Evolutionary conservation across 2,329 filamentous ascomycete genomes (phyloP).

Genomic region (Ceratocystis cubensis): DNA sequence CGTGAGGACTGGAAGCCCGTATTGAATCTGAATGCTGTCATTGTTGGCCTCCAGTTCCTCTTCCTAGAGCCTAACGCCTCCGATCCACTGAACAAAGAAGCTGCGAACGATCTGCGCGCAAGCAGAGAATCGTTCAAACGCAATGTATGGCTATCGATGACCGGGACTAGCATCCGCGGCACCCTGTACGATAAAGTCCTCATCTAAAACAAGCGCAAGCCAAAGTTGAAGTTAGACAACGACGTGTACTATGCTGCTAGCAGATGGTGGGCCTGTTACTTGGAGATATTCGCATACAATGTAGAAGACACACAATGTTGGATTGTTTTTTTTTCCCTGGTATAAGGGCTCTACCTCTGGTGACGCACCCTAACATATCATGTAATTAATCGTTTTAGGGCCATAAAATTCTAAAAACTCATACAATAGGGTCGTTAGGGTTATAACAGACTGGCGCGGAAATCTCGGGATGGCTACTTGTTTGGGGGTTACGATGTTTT

Average conservation of each 20-base stretch:
- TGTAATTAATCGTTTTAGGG: too few species aligned
- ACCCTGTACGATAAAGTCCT: constrained; percentile 51
- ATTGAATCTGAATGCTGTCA: constrained; percentile 88
- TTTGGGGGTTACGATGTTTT: background rate
- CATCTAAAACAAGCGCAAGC: background rate
- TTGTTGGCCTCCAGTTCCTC: constrained; percentile 87
- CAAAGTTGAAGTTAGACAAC: background rate
- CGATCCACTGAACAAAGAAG: constrained; percentile 97
- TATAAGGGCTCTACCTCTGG: background rate
- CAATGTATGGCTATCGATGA: constrained; percentile 77
- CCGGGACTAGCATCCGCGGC: constrained; percentile 62
- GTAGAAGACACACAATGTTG: background rate
- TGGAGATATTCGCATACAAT: background rate
- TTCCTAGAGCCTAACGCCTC: constrained; percentile 96
- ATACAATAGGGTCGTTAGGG: background rate
- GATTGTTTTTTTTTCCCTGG: background rate
- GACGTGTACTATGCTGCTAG: background rate
- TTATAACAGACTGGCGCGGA: background rate
- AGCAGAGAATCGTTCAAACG: constrained; percentile 84
- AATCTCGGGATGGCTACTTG: too few species aligned
- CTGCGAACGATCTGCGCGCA: constrained; percentile 75
- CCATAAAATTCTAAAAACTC: too few species aligned
- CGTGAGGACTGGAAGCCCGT: constrained; percentile 99
- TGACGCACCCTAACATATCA: too few species aligned
- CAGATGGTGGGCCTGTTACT: background rate